Conservation (phyloP, 805 yeast species). For the Metschnikowia amazonensis region DNA sequence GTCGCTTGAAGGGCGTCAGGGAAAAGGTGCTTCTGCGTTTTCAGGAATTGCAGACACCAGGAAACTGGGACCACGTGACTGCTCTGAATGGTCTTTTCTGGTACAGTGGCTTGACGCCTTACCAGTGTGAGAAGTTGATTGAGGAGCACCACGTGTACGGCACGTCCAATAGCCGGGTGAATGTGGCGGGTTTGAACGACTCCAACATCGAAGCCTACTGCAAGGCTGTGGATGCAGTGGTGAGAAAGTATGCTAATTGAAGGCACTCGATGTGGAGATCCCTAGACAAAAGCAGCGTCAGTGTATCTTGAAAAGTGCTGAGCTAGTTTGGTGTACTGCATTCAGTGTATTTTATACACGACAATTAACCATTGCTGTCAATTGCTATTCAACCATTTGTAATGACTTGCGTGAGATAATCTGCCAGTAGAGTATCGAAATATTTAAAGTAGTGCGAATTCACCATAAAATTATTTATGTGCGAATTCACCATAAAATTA, state of each 20-base stretch:
- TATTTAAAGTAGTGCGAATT: no score
- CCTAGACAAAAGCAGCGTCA: no score
- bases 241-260: conserved; percentile 21
- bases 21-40: conserved; percentile 26
- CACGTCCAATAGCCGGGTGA: conserved; percentile 39
- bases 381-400: no score
- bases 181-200: conserved; percentile 42
- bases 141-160: conserved; percentile 38
- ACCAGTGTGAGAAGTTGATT: conserved; percentile 31
- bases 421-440: no score
- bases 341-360: no score
- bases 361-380: no score
- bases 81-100: conserved; percentile 43
- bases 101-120: conserved; percentile 38
- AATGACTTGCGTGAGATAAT: no score
- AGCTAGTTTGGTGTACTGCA: no score
- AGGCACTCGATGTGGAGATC: background rate
- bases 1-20: conserved; percentile 33
- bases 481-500: no score
- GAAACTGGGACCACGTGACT: conserved; percentile 37
- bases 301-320: no score
- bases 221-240: conserved; percentile 34
- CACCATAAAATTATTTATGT: no score
- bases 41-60: conserved; percentile 38
- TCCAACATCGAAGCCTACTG: conserved; percentile 38